phyloP scores from a whole-genome alignment of 768 basidiomycete genomes.

The Infundibulicybe gibba region DNA sequence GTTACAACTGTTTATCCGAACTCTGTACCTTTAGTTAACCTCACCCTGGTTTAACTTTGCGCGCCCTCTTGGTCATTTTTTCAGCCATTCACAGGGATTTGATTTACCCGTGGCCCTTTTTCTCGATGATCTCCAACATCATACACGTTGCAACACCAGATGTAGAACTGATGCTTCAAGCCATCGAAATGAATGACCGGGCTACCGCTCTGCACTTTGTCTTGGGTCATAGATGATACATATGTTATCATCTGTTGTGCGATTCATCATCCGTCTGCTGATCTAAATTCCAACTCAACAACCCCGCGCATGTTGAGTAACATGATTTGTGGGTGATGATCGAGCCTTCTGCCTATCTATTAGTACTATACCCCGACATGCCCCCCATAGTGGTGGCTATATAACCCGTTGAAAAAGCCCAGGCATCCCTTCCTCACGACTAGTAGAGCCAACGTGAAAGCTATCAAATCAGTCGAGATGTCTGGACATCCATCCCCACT shows the following conservation, averaged over 20 bases:
- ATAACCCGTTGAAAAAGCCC: background rate
- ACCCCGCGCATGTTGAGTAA: too few relatives aligned
- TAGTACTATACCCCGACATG: too few relatives aligned
- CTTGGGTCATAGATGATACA: too few relatives aligned
- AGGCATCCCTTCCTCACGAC: background rate
- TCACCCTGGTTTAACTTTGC: conserved; percentile 1
- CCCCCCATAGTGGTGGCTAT: too few relatives aligned
- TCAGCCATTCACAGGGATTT: background rate
- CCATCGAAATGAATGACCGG: background rate
- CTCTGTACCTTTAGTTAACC: conserved; percentile 15
- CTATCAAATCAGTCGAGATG: background rate
- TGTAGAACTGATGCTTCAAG: too few relatives aligned
- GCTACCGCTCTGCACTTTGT: too few relatives aligned
- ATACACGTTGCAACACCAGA: background rate
- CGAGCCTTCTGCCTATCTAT: too few relatives aligned
- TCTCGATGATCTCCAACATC: conserved; percentile 1
- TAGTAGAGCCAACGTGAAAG: background rate
- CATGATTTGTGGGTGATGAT: background rate
- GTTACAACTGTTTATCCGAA: conserved; percentile 3
- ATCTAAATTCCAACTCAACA: too few relatives aligned
- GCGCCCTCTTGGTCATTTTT: conserved; percentile 3
- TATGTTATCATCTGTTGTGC: too few relatives aligned
- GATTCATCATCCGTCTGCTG: too few relatives aligned
- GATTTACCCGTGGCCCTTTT: background rate
- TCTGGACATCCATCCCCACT: background rate